phyloP scores from a whole-genome alignment of 2,329 filamentous ascomycete genomes.

The Madurella mycetomatis region DNA sequence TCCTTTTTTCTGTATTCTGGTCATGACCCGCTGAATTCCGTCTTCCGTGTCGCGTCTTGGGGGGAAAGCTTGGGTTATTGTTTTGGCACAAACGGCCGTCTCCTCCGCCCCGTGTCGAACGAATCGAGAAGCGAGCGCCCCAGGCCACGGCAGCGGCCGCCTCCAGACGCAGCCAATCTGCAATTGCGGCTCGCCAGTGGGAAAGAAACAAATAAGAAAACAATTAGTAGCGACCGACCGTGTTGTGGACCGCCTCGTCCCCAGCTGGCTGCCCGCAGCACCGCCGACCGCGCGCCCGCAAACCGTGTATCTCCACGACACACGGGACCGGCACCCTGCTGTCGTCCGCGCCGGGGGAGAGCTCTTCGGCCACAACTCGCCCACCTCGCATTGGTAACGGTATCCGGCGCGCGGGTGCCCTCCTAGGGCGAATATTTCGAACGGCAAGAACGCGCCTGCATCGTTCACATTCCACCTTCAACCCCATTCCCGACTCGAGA shows the following conservation, averaged over 20 bases:
- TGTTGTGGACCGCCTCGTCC: slow-evolving; percentile 1
- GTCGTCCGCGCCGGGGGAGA: background rate
- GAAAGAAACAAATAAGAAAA: background rate
- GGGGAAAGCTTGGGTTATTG: background rate
- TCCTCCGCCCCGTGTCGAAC: slow-evolving; percentile 1
- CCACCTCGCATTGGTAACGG: background rate
- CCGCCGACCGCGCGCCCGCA: slow-evolving; percentile 7
- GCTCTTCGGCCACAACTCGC: background rate
- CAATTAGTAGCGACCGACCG: slow-evolving; percentile 2
- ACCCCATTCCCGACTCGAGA: slow-evolving; percentile 11
- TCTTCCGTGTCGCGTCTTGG: slow-evolving; percentile 12
- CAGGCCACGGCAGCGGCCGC: slow-evolving; percentile 5
- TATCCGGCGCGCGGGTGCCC: background rate
- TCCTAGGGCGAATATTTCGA: background rate
- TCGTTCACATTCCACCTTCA: slow-evolving; percentile 20
- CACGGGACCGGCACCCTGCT: background rate
- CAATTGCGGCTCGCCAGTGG: slow-evolving; percentile 13
- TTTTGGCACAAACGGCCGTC: slow-evolving; percentile 9
- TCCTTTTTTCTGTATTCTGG: slow-evolving; percentile 9
- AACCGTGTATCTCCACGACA: background rate
- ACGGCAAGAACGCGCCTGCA: slow-evolving; percentile 23
- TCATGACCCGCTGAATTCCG: slow-evolving; percentile 8
- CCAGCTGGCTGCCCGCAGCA: slow-evolving; percentile 7
- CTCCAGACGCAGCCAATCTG: slow-evolving; percentile 2
- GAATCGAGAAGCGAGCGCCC: slow-evolving; percentile 1